Percentiles rank a stretch among this genome's conserved stretches.
Conservation (phyloP, 768 basidiomycete species). For the Boletus coccyginus region DNA sequence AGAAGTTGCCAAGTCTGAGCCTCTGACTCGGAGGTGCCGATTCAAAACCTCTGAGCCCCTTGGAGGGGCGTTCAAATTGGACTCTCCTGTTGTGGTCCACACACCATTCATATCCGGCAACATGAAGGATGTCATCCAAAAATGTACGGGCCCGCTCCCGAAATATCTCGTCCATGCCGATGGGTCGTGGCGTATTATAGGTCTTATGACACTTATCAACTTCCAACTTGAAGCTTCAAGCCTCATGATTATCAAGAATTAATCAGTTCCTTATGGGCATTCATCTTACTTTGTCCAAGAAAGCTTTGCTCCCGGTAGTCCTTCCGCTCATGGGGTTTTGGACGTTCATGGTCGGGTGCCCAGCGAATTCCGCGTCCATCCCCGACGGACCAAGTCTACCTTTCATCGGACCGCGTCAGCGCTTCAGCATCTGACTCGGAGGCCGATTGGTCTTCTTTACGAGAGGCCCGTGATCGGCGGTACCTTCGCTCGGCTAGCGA, state of each 20-base stretch:
- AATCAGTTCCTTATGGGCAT: not conserved
- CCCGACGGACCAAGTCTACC: not conserved
- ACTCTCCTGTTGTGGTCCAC: no score
- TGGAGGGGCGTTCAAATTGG: no score
- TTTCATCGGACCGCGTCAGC: not conserved
- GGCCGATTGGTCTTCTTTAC: conserved; percentile 4
- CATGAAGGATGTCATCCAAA: not conserved
- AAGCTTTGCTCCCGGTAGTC: not conserved
- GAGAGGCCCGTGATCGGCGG: conserved; percentile 24
- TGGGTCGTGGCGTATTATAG: no score
- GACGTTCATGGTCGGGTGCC: not conserved
- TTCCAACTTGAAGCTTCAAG: no score
- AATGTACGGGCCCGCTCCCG: no score
- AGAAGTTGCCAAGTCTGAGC: no score
- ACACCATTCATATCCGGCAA: no score
- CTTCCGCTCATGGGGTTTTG: not conserved
- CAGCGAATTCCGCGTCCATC: not conserved
- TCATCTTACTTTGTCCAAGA: not conserved
- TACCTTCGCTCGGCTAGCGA: conserved; percentile 3
- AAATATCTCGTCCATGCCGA: not conserved
- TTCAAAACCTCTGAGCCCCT: no score
- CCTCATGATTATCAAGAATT: not conserved
- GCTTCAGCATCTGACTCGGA: not conserved
- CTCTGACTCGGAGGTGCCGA: no score
- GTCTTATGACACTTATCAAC: no score